Evolutionary conservation across 345 rosid genomes (phyloP).

Genomic region (Jatropha curcas): DNA sequence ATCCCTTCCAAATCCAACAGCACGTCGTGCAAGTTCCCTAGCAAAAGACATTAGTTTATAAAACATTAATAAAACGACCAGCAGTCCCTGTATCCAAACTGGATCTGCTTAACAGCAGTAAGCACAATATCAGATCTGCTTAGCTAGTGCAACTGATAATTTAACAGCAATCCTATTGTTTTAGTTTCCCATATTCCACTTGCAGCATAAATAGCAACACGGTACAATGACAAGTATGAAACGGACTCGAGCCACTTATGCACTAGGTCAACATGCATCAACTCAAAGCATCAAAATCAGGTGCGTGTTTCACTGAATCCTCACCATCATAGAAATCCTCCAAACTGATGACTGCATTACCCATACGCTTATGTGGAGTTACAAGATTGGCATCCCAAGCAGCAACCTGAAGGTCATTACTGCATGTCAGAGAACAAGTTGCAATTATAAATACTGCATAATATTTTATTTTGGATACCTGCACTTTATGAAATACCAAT

Average conservation of each 20-base stretch:
- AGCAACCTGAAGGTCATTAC: constrained; percentile 59
- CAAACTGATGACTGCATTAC: constrained; percentile 61
- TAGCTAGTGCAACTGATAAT: not conserved
- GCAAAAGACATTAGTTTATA: constrained; percentile 21
- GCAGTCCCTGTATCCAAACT: not conserved
- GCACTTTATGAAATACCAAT: too few species aligned
- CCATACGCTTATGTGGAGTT: constrained; percentile 96
- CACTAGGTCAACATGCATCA: constrained; percentile 2
- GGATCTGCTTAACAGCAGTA: not conserved
- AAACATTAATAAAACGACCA: not conserved
- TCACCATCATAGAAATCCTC: constrained; percentile 77
- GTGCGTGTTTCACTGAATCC: constrained; percentile 23
- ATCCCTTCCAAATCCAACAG: constrained; percentile 88
- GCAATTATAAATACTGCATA: not conserved
- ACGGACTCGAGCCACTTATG: constrained; percentile 4
- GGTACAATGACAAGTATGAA: not conserved
- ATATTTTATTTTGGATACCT: not conserved
- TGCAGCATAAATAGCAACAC: not conserved
- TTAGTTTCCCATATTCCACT: not conserved
- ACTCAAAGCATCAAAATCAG: not conserved
- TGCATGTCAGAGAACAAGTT: not conserved
- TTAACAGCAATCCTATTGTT: not conserved
- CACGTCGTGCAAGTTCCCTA: constrained; percentile 70
- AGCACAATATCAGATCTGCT: not conserved
- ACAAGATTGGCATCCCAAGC: constrained; percentile 99